These are phyloP conservation scores for Hanseniaspora singularis DNA, from an alignment of 805 yeast genomes.

Conservation along the genomic window DNA sequence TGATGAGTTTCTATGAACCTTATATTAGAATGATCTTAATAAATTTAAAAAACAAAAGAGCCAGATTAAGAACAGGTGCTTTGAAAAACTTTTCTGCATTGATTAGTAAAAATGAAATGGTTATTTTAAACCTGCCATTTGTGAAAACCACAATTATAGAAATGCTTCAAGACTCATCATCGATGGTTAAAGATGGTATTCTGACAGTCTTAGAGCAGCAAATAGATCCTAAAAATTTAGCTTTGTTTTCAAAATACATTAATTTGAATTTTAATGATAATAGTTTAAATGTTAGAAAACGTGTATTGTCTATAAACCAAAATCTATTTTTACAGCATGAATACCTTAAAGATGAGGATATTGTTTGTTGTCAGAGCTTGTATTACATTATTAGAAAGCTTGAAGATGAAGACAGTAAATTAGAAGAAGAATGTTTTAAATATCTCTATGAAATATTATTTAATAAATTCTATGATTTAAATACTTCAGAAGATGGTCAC, in stretches of 20 bases:
- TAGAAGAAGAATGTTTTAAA: conserved; percentile 34
- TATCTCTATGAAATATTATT: conserved; percentile 34
- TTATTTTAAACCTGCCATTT: conserved; percentile 39
- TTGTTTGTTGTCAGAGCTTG: conserved; percentile 31
- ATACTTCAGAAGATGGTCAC: conserved; percentile 14
- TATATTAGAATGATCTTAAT: conserved; percentile 41
- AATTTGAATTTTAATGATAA: conserved; percentile 39
- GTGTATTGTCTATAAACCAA: conserved; percentile 43
- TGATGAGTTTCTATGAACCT: conserved; percentile 36
- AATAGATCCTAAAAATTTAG: conserved; percentile 28
- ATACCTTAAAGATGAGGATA: too few species aligned
- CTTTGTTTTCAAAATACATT: conserved; percentile 37
- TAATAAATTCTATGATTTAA: conserved; percentile 14
- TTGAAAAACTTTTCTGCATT: conserved; percentile 49
- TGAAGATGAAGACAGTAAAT: conserved; percentile 59
- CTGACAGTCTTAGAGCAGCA: conserved; percentile 50
- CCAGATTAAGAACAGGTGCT: conserved; percentile 50
- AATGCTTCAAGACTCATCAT: conserved; percentile 47
- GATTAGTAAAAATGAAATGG: conserved; percentile 39
- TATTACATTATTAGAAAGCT: conserved; percentile 42
- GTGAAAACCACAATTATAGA: conserved; percentile 43
- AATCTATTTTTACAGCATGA: too few species aligned
- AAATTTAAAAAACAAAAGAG: conserved; percentile 38
- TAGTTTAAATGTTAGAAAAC: conserved; percentile 52
- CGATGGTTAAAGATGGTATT: conserved; percentile 66